phyloP scores from a whole-genome alignment of 495 filamentous ascomycete species.

The Neurospora sp. region DNA sequence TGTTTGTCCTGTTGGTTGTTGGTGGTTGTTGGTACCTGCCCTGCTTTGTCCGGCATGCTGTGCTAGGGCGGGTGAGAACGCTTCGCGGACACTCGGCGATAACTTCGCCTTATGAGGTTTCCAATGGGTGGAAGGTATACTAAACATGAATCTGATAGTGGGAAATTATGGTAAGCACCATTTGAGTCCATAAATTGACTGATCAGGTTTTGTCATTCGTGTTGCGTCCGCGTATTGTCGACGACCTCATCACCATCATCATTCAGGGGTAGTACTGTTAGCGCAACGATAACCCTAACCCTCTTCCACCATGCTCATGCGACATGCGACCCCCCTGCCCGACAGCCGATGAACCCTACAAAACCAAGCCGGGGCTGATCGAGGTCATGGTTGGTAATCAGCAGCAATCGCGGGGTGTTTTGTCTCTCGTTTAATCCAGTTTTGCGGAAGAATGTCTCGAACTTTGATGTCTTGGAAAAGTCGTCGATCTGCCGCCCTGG shows the following conservation, averaged over 20 bases:
- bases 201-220: background rate
- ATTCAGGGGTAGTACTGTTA: background rate
- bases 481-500: background rate
- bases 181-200: fast-evolving
- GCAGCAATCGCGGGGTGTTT: background rate
- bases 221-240: background rate
- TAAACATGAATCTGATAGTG: background rate
- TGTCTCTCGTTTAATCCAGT: background rate
- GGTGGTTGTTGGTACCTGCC: background rate
- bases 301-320: background rate
- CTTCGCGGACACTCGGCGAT: background rate
- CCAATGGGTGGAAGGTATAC: fast-evolving
- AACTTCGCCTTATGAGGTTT: background rate
- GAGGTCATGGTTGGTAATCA: background rate
- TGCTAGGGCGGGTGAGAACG: background rate
- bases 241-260: background rate
- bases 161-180: background rate
- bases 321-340: background rate
- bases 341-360: background rate
- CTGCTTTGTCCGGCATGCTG: background rate
- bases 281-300: background rate
- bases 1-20: background rate
- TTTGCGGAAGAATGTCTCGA: background rate
- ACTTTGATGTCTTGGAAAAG: background rate
- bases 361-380: background rate